A percentile compares a stretch with the other conserved stretches of the same genome.
phyloP scores from a whole-genome alignment of 441 rosid species.

The Bocquillonia castaneifolia region DNA sequence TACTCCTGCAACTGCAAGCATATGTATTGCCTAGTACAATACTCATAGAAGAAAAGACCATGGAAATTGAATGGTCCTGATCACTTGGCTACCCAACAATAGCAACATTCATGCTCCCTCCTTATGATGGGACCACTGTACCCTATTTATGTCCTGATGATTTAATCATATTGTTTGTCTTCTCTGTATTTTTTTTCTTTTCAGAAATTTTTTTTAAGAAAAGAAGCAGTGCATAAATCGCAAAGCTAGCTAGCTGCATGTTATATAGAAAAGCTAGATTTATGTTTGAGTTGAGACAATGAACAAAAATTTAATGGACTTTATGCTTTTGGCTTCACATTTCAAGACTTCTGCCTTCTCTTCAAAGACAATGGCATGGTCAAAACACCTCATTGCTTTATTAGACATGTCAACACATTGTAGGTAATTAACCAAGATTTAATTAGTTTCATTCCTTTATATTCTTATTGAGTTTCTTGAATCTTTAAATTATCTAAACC shows the following conservation, averaged over 20 bases:
- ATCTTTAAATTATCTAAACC: too few relatives aligned
- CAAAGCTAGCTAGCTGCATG: conserved; percentile 29
- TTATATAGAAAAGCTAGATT: background rate
- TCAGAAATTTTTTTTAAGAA: background rate
- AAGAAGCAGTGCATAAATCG: conserved; percentile 8
- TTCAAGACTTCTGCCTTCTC: conserved; percentile 25
- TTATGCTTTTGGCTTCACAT: conserved; percentile 20
- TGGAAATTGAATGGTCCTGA: conserved; percentile 21
- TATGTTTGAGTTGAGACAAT: conserved; percentile 1
- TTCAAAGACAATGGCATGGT: conserved; percentile 20
- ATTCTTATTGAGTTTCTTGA: too few relatives aligned
- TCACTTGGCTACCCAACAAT: conserved; percentile 31
- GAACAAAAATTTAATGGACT: conserved; percentile 10
- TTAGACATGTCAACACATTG: background rate
- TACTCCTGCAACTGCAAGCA: too few relatives aligned
- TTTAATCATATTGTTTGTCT: conserved; percentile 31
- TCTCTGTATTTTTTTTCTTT: conserved; percentile 23
- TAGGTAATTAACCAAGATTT: background rate
- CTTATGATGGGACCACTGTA: conserved; percentile 32
- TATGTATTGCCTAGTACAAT: background rate
- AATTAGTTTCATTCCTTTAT: background rate
- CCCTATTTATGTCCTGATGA: conserved; percentile 12
- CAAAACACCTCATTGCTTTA: conserved; percentile 2
- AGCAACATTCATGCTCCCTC: conserved; percentile 23
- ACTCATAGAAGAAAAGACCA: background rate